Base-by-base conservation (phyloP, 805 yeast species). In the Peterozyma xylosa region DNA sequence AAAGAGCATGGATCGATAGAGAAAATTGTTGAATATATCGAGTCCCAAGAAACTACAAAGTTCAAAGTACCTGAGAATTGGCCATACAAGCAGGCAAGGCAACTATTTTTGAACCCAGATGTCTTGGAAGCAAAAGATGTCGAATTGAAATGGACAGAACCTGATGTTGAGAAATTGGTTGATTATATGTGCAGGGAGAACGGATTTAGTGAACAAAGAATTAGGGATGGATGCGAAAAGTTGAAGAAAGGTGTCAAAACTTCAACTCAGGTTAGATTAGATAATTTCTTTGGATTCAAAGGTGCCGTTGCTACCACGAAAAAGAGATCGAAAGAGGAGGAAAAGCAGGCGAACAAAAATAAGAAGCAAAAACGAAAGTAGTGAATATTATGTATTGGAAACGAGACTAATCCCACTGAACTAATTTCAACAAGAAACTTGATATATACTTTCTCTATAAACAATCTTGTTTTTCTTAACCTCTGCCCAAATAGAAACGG, bases 201-300 rank as follows among this genome's bases (percentile, higher is more conserved):
- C 59, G 96, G 96, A 0, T 93, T 93, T 63, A 84, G 82, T 50
- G 99, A 93, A 57, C 97, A 91, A 41, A 74, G 99, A 58, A 87
- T 93, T 14, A 78, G 81, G 52, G 75, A 83, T 46, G 99, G 97
- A 34, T 90, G 90, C 5, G 86, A 79, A 35, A 83, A 91, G 61
- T 72, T 93, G 53, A 76, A 78, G 52, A 93, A 93, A 61, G 93
- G 88, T 7, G 68, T 86, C 49, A 87, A 87, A 55, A 71, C 84
- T 2, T 91, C 95, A 2, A 84, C 86, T 2, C 99, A 93, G 60
- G 96, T 93, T 6, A 76, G 98, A 53, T 64, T 91, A 27, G 97
- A 93, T 58, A 95, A 96, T 1, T 93, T 93, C 57, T 93, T 93
- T 66, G 78, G 80, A 54, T 87, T 81, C 38, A 66, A 72, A 9